Base-by-base conservation (phyloP, 2,329 filamentous ascomycete species). In the Penicillium sp. region DNA sequence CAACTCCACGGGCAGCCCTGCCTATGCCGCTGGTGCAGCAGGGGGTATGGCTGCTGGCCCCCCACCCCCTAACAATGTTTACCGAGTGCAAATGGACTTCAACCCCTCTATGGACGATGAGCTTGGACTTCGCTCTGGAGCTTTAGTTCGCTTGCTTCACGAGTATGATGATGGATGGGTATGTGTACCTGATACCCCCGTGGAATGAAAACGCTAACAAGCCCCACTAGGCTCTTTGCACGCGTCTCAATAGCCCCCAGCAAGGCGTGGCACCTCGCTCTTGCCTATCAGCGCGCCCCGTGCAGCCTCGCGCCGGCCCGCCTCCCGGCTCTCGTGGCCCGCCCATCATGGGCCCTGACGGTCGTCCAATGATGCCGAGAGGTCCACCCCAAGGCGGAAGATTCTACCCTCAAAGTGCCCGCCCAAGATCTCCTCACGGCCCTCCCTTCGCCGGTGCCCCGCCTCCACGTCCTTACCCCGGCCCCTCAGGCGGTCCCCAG, bases 91-190 rank as follows among this genome's bases (percentile, higher is more conserved):
- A 69, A 82, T 97, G 59, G 91, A 96, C 70, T 99, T 97, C 72
- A 87, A 83, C 68, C 91, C 93, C 22, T 92, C 88, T 3, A 86
- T 97, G 79, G 87, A 89, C 5, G 93, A 99, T 65, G 93, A 99
- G 72, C 77, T 99, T 64, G 87, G 83, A 55, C 79, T 99, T 37
- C 80, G 77, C 55, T 82, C 86, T 50, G 93, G 93, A 44, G 85
- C 95, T 55, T 78, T 99, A 41, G 89, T 97, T 42, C 82, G 92
- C 56, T 77, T 99, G 56, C 77, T 97, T 44, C 92, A 97, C 65
- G 91, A 95, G 72, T 99, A 97, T 64, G 93, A 99, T 66, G 93
- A 99, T 72, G 93, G 93, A 63, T 99, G 93, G 93, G 88, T 92
- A 80, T 80, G 87, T 79, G 28, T 13, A 48, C 7, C n/a, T 41